Conservation (phyloP, 2,329 filamentous ascomycete genomes). For the Aureobasidium sp. region DNA sequence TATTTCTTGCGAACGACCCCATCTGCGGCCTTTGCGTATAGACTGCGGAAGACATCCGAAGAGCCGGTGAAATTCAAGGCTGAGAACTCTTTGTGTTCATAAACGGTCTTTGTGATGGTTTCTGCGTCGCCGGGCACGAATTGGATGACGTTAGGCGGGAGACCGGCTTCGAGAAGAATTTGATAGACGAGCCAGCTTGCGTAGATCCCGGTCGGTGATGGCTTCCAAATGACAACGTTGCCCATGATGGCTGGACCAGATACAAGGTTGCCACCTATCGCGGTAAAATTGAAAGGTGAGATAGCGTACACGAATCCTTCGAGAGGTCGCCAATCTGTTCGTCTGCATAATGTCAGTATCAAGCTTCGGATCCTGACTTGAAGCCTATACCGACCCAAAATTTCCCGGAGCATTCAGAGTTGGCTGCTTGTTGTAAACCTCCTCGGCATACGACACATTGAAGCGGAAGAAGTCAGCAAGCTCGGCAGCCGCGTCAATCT, state of each 20-base stretch:
- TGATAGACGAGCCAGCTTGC: constrained; percentile 93
- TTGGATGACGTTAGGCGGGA: constrained; percentile 91
- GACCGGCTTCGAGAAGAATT: constrained; percentile 90
- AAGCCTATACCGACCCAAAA: too few relatives aligned
- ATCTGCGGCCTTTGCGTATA: constrained; percentile 87
- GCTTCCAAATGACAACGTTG: constrained; percentile 98
- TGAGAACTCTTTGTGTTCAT: constrained; percentile 83
- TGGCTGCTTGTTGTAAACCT: constrained; percentile 90
- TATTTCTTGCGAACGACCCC: constrained; percentile 87
- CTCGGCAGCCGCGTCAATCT: constrained; percentile 98
- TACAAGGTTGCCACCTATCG: constrained; percentile 89
- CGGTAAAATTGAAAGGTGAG: constrained; percentile 97
- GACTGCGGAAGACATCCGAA: constrained; percentile 88
- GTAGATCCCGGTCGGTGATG: constrained; percentile 86
- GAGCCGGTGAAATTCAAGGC: constrained; percentile 97
- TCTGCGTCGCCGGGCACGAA: constrained; percentile 92
- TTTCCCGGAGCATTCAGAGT: constrained; percentile 83
- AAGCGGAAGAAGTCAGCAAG: constrained; percentile 93
- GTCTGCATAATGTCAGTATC: too few relatives aligned
- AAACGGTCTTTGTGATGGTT: constrained; percentile 80
- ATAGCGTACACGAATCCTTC: constrained; percentile 98
- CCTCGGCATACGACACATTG: constrained; percentile 93
- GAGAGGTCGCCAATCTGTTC: constrained; percentile 89
- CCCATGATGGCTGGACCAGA: constrained; percentile 88
- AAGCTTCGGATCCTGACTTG: too few relatives aligned